These are phyloP conservation scores for Scenedesmus sp. DNA, from an alignment of 163 green algal species.

Conservation along the genomic window DNA sequence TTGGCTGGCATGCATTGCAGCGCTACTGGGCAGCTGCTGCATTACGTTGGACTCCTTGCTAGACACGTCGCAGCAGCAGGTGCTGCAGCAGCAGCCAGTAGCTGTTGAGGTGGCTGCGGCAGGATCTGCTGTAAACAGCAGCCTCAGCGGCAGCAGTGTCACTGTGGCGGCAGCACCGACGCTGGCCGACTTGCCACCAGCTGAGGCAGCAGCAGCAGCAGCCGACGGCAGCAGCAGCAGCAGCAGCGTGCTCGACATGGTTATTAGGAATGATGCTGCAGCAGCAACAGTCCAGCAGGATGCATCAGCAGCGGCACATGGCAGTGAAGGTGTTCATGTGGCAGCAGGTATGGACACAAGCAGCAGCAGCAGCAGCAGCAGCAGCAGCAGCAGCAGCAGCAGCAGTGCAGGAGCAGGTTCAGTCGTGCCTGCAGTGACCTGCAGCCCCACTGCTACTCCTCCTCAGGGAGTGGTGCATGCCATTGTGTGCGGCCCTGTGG, in stretches of 20 bases:
- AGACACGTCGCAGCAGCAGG: constrained; percentile 1
- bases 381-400: constrained; percentile 9
- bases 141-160: constrained; percentile 4
- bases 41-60: constrained; percentile 55
- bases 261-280: background rate
- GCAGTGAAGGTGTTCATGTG: background rate
- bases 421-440: constrained; percentile 14
- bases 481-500: constrained; percentile 5
- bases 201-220: background rate
- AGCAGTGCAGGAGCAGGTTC: background rate
- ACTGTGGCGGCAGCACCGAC: background rate
- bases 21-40: constrained; percentile 55
- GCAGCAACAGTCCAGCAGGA: background rate
- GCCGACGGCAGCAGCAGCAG: background rate
- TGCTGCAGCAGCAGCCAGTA: background rate
- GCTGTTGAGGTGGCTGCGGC: constrained; percentile 6
- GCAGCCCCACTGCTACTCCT: constrained; percentile 5
- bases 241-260: background rate
- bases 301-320: background rate
- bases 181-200: background rate
- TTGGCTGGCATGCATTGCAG: constrained; percentile 51
- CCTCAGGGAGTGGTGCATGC: constrained; percentile 14
- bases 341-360: background rate
- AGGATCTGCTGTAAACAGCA: background rate
- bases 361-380: constrained; percentile 42